Percentiles rank a stretch among this genome's conserved stretches.
These are phyloP conservation scores for Myxozyma neglecta DNA, from an alignment of 805 yeast species.

Conservation along the genomic window DNA sequence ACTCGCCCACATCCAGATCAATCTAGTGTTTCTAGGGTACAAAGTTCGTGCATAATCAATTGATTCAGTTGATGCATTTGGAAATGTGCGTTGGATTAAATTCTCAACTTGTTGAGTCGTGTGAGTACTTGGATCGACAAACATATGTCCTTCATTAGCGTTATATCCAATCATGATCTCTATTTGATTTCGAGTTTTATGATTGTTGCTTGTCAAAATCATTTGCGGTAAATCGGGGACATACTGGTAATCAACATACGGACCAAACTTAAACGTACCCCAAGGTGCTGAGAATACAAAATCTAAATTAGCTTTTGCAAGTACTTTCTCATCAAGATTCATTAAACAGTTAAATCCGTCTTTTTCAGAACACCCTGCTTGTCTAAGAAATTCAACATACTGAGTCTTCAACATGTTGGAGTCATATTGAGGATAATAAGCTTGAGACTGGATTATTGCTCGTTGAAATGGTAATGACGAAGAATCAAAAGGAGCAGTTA, in stretches of 20 bases:
- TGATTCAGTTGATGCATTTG: slow-evolving; percentile 14
- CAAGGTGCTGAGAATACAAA: slow-evolving; percentile 9
- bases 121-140: slow-evolving; percentile 13
- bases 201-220: background rate
- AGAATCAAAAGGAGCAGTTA: slow-evolving; percentile 17
- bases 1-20: slow-evolving; percentile 11
- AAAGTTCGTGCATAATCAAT: background rate
- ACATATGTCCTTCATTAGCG: slow-evolving; percentile 24
- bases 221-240: slow-evolving; percentile 20
- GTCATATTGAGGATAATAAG: slow-evolving; percentile 23
- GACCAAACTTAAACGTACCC: slow-evolving; percentile 28
- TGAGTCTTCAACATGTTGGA: slow-evolving; percentile 8
- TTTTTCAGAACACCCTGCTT: background rate
- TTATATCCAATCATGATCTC: slow-evolving; percentile 16
- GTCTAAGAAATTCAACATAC: background rate
- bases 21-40: slow-evolving; percentile 8
- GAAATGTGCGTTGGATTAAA: slow-evolving; percentile 9
- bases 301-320: slow-evolving; percentile 20
- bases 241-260: slow-evolving; percentile 18
- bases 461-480: slow-evolving; percentile 18
- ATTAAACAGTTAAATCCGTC: slow-evolving; percentile 9
- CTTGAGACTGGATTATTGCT: slow-evolving; percentile 28
- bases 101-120: slow-evolving; percentile 6
- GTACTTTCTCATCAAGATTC: background rate
- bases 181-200: slow-evolving; percentile 3